Percentiles rank a stretch among this genome's conserved stretches.
phyloP scores from a whole-genome alignment of 768 basidiomycete genomes.

The Mycena rebaudengoi region DNA sequence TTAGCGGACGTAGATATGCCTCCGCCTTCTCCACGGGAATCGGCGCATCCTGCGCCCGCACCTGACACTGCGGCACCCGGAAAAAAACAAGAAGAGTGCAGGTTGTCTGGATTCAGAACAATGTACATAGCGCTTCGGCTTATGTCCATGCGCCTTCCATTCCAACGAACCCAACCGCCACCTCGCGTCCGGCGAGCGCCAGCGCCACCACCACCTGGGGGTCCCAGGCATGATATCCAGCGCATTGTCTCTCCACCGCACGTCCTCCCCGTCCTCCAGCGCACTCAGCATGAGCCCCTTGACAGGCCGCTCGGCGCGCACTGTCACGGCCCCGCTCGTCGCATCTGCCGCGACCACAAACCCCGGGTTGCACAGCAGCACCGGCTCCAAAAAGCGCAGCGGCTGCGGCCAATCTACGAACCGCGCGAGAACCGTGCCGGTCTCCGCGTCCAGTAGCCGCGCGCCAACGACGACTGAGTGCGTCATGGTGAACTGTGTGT shows the following conservation, averaged over 20 bases:
- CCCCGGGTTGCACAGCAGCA: slow-evolving; percentile 58
- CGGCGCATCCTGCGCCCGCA: no score
- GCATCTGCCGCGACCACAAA: slow-evolving; percentile 50
- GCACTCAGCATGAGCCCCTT: slow-evolving; percentile 82
- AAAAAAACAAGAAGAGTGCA: no score
- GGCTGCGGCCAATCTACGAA: slow-evolving; percentile 88
- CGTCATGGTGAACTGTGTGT: slow-evolving; percentile 42
- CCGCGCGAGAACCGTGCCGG: slow-evolving; percentile 67
- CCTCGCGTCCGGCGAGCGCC: slow-evolving; percentile 64
- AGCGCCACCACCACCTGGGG: slow-evolving; percentile 63
- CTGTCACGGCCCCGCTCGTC: slow-evolving; percentile 53
- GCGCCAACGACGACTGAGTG: slow-evolving; percentile 71
- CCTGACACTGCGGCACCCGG: no score
- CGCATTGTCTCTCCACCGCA: slow-evolving; percentile 82
- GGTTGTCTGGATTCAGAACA: no score
- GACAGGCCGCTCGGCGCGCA: slow-evolving; percentile 64
- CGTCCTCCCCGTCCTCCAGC: slow-evolving; percentile 45
- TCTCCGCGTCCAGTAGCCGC: slow-evolving; percentile 60
- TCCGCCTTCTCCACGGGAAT: no score
- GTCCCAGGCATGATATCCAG: slow-evolving; percentile 88
- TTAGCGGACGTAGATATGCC: no score
- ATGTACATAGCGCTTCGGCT: no score
- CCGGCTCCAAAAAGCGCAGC: slow-evolving; percentile 70
- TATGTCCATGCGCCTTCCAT: slow-evolving; percentile 34
- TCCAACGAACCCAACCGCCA: slow-evolving; percentile 54